phyloP scores from a whole-genome alignment of 2,329 filamentous ascomycete species.

The Colletotrichum kahawae region DNA sequence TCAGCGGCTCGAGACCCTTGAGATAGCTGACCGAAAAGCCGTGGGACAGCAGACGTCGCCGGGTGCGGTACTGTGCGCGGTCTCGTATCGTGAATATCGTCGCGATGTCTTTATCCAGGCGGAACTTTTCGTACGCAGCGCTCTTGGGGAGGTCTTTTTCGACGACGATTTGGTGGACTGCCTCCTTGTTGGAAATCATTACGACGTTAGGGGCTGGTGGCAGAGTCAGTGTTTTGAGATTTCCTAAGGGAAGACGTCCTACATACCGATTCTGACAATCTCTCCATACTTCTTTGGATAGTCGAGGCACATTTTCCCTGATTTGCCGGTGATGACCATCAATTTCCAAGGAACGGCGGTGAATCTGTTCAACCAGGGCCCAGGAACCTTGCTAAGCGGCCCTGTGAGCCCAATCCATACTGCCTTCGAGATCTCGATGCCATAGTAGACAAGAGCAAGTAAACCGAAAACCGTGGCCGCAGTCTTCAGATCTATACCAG shows the following conservation, averaged over 20 bases:
- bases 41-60: background rate
- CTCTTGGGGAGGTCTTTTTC: constrained; percentile 1
- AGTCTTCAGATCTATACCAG: background rate
- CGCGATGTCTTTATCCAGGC: background rate
- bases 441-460: background rate
- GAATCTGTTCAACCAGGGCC: background rate
- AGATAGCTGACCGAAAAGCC: background rate
- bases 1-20: background rate
- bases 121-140: background rate
- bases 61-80: background rate
- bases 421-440: background rate
- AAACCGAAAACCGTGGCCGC: background rate
- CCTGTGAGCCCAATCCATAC: background rate
- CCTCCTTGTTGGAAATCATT: background rate
- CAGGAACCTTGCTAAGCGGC: background rate
- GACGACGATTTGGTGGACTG: background rate
- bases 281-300: background rate
- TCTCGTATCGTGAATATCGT: constrained; percentile 5
- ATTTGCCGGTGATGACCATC: background rate
- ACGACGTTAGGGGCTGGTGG: background rate
- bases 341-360: background rate
- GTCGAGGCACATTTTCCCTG: background rate
- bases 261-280: background rate
- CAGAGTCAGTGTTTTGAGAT: background rate
- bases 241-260: background rate